Base-by-base conservation (phyloP, 345 rosid species). In the Sonneratia caseolaris region DNA sequence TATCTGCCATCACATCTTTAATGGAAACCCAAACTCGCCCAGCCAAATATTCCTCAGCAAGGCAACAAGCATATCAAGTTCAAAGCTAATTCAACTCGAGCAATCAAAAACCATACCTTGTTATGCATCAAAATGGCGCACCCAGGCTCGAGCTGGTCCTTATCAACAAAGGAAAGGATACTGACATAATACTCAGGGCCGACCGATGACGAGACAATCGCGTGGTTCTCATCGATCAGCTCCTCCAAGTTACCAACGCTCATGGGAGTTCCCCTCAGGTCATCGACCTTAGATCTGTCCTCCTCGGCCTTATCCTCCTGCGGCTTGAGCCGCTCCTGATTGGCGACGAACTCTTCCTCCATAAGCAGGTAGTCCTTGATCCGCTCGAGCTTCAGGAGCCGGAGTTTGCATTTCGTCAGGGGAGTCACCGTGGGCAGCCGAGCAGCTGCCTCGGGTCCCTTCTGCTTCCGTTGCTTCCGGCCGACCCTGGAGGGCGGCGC, bases 301-400 rank as follows among this genome's bases (percentile, higher is more conserved):
- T 90, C 98, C 83, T 95, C 97, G 7, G 94, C 96, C 80, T 89
- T 92, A 85, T 95, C 98, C 72, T 95, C 98, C 81, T 89, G 97
- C 38, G 96, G 99, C 80, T 95, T 95, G 72, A 92, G 73, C 47
- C 94, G 77, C 82, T 92, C 98, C 79, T 92, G 98, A 70, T 89
- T 92, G 72, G 96, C 81, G 5, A 95, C 99, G 61, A 92, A 92
- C 86, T 90, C 98, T 66, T 95, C 99, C 82, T 92, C 98, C 98
- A 96, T 92, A 71, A 92, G 66, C 70, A 96, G 76, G 72, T 91
- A 92, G 70, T 91, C 99, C 80, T 96, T 96, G 76, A 89, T 83
- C 74, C 97, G 84, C 80, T 92, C 99, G 75, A 91, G 74, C 78
- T 92, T 96, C 4, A 92, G 79, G 10, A 96, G 78, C 70, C 98